Evolutionary conservation across 2,329 filamentous ascomycete species (phyloP).

Genomic region (Bipolaris cookei): DNA sequence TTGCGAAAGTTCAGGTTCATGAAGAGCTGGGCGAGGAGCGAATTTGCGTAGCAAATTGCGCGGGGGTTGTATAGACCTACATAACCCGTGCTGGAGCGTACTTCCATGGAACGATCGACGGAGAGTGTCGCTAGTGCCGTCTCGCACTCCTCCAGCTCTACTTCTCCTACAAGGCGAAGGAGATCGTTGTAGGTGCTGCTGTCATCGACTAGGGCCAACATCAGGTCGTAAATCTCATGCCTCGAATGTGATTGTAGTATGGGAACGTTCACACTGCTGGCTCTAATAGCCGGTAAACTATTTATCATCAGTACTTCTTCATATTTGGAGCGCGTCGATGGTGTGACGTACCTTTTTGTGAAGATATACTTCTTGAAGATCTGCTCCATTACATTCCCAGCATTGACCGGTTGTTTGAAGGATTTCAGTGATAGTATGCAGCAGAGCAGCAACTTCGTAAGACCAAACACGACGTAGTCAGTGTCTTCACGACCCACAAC

Average conservation of each 20-base stretch:
- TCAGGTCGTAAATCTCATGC: constrained; percentile 47
- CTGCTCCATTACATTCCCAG: constrained; percentile 35
- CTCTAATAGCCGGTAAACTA: constrained; percentile 17
- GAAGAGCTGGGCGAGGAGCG: constrained; percentile 89
- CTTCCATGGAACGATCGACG: constrained; percentile 68
- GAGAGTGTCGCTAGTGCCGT: constrained; percentile 62
- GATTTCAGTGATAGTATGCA: constrained; percentile 50
- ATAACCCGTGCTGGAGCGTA: constrained; percentile 81
- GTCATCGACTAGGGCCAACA: constrained; percentile 44
- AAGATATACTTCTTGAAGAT: constrained; percentile 50
- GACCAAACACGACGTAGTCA: constrained; percentile 47
- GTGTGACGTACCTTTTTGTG: constrained; percentile 24
- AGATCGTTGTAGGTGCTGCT: constrained; percentile 35
- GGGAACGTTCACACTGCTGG: constrained; percentile 29
- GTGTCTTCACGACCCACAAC: constrained; percentile 45
- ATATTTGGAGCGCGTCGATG: background rate
- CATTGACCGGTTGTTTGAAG: constrained; percentile 48
- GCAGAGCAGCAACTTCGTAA: constrained; percentile 50
- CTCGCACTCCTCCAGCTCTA: constrained; percentile 51
- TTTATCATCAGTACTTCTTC: constrained; percentile 5
- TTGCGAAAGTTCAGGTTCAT: constrained; percentile 90
- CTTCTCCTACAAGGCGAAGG: constrained; percentile 33
- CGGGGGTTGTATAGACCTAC: constrained; percentile 90
- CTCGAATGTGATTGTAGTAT: constrained; percentile 47
- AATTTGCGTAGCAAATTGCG: constrained; percentile 98